phyloP scores from a whole-genome alignment of 2,329 filamentous ascomycete genomes.

The Penicillium sp. region DNA sequence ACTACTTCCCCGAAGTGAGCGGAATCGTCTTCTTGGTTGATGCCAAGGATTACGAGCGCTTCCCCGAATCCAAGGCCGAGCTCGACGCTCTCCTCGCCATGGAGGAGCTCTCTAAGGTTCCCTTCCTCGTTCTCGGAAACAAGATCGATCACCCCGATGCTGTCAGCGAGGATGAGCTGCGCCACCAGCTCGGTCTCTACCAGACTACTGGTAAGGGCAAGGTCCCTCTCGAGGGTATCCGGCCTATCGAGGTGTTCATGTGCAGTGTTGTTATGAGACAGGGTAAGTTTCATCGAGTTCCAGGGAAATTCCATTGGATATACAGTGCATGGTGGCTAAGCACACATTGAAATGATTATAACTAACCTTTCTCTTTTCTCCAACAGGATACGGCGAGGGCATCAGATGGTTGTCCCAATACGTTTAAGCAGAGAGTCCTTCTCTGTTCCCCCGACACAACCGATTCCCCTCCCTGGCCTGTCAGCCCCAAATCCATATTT shows the following conservation, averaged over 20 bases:
- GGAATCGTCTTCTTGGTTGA: conserved; percentile 98
- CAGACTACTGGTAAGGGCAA: conserved; percentile 97
- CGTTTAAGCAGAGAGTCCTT: conserved; percentile 58
- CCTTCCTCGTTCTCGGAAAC: conserved; percentile 95
- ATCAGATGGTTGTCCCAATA: conserved; percentile 94
- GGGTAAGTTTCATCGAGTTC: conserved; percentile 53
- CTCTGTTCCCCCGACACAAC: neutral
- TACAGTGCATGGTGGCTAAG: neutral
- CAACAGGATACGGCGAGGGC: conserved; percentile 75
- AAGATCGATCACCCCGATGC: conserved; percentile 99
- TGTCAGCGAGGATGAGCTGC: conserved; percentile 90
- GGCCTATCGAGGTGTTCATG: conserved; percentile 98
- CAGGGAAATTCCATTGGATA: neutral
- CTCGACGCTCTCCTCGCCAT: conserved; percentile 92
- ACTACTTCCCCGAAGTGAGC: conserved; percentile 94
- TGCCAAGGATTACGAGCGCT: conserved; percentile 93
- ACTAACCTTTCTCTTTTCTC: neutral
- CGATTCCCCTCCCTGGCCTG: neutral
- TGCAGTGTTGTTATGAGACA: conserved; percentile 98
- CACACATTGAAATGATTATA: neutral
- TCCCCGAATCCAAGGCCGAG: conserved; percentile 92
- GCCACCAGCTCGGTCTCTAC: conserved; percentile 88
- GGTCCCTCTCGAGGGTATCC: conserved; percentile 85
- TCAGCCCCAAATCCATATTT: neutral
- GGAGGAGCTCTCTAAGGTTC: conserved; percentile 95